Percentiles rank a stretch among this genome's conserved stretches.
phyloP scores from a whole-genome alignment of 2,329 filamentous ascomycete species.

The Beauveria medogensis region DNA sequence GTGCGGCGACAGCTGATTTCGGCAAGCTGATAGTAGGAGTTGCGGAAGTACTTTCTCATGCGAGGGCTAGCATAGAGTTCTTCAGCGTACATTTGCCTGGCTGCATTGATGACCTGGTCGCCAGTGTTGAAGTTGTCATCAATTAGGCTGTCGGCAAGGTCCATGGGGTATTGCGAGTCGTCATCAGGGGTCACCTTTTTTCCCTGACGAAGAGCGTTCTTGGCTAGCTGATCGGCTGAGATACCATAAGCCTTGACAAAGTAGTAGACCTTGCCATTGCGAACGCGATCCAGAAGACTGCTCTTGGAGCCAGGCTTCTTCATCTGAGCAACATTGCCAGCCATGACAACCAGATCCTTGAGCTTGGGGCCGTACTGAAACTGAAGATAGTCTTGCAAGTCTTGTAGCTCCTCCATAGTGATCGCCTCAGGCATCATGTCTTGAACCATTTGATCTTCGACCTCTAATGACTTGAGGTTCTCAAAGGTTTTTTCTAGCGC shows the following conservation, averaged over 20 bases:
- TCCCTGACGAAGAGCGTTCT: slow-evolving; percentile 73
- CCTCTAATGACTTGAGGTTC: slow-evolving; percentile 55
- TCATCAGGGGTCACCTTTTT: slow-evolving; percentile 81
- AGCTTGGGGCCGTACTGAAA: slow-evolving; percentile 84
- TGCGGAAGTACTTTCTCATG: slow-evolving; percentile 79
- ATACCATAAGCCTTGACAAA: slow-evolving; percentile 89
- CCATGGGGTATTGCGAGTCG: slow-evolving; percentile 67
- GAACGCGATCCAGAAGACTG: slow-evolving; percentile 74
- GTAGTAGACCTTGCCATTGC: slow-evolving; percentile 69
- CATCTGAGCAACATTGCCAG: slow-evolving; percentile 54
- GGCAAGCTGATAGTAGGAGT: slow-evolving; percentile 74
- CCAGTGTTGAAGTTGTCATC: slow-evolving; percentile 68
- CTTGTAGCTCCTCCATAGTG: slow-evolving; percentile 92
- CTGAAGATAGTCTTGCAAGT: slow-evolving; percentile 91
- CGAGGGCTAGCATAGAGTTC: slow-evolving; percentile 82
- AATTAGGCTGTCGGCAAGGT: slow-evolving; percentile 74
- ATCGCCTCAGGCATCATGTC: slow-evolving; percentile 72
- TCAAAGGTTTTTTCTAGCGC: slow-evolving; percentile 72
- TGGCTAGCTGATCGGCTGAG: slow-evolving; percentile 76
- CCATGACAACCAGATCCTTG: slow-evolving; percentile 64
- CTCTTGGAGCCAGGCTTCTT: slow-evolving; percentile 80
- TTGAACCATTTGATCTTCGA: slow-evolving; percentile 69
- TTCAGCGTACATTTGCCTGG: slow-evolving; percentile 82
- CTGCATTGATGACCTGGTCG: slow-evolving; percentile 66
- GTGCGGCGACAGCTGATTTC: slow-evolving; percentile 83